Evolutionary conservation across 176 grass and related monocot species (phyloP).

Genomic region (Rhynchospora tenuis): DNA sequence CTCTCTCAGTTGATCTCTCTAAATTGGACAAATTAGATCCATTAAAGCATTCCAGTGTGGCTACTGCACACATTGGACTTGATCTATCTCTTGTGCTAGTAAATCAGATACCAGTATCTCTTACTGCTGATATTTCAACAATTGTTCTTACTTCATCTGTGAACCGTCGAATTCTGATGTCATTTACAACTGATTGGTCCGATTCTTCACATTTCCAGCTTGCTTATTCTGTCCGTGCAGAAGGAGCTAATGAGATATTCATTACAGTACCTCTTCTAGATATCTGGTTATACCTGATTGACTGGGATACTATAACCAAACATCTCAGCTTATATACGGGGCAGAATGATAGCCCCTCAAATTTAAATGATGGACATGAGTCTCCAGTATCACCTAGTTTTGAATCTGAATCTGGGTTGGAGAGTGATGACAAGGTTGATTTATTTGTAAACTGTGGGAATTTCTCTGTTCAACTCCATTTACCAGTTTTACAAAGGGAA

Average conservation of each 20-base stretch:
- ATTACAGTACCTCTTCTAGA: conserved; percentile 52
- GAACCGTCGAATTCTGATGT: conserved; percentile 36
- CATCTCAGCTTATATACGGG: conserved; percentile 53
- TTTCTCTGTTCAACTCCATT: conserved; percentile 55
- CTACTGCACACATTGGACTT: conserved; percentile 47
- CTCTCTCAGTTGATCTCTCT: conserved; percentile 48
- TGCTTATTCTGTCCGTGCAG: conserved; percentile 35
- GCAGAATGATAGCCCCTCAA: conserved; percentile 29
- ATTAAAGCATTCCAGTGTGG: conserved; percentile 41
- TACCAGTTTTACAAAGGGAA: conserved; percentile 62
- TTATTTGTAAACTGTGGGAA: conserved; percentile 68
- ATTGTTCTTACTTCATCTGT: conserved; percentile 46
- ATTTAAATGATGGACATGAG: conserved; percentile 25
- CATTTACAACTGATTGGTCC: conserved; percentile 38
- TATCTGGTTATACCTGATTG: conserved; percentile 73
- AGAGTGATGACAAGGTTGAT: conserved; percentile 33
- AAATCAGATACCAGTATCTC: conserved; percentile 40
- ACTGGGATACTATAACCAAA: conserved; percentile 57
- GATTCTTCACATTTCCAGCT: conserved; percentile 49
- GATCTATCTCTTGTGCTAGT: conserved; percentile 57
- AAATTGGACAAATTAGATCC: conserved; percentile 42
- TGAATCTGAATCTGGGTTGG: conserved; percentile 38
- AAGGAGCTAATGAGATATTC: conserved; percentile 47
- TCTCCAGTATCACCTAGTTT: conserved; percentile 24
- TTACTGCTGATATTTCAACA: conserved; percentile 46